A percentile compares a stretch with the other conserved stretches of the same genome.
Evolutionary conservation across 805 yeast species (phyloP).

Genomic region (Pichia sporocuriosa): DNA sequence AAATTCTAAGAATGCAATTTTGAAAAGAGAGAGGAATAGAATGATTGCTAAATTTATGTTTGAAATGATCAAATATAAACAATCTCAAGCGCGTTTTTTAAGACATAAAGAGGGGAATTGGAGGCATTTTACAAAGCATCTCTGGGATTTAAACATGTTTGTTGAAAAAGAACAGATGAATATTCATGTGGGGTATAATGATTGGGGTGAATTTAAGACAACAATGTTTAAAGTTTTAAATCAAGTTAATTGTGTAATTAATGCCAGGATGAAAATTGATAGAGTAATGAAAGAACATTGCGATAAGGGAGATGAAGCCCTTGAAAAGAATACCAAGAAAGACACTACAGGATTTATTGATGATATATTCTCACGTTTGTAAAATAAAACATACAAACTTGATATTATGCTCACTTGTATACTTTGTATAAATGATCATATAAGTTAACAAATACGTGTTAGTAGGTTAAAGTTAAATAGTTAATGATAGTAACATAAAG

Average conservation of each 20-base stretch:
- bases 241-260: conserved; percentile 9
- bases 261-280: conserved; percentile 11
- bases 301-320: too few species aligned
- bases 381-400: too few species aligned
- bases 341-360: conserved; percentile 10
- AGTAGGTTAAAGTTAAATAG: too few species aligned
- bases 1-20: conserved; percentile 21
- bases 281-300: background rate
- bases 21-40: conserved; percentile 22
- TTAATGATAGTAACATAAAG: too few species aligned
- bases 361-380: conserved; percentile 9
- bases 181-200: background rate
- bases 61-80: conserved; percentile 20
- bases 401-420: too few species aligned
- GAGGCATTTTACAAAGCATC: conserved; percentile 14
- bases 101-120: conserved; percentile 24
- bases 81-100: conserved; percentile 15
- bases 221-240: conserved; percentile 10
- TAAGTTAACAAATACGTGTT: too few species aligned
- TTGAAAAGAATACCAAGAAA: too few species aligned
- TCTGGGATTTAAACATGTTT: conserved; percentile 13
- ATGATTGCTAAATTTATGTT: conserved; percentile 23
- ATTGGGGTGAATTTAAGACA: conserved; percentile 17
- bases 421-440: too few species aligned
- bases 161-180: conserved; percentile 8